Evolutionary conservation across 495 filamentous ascomycete species (phyloP).

Genomic region (Podospora tetraspora): DNA sequence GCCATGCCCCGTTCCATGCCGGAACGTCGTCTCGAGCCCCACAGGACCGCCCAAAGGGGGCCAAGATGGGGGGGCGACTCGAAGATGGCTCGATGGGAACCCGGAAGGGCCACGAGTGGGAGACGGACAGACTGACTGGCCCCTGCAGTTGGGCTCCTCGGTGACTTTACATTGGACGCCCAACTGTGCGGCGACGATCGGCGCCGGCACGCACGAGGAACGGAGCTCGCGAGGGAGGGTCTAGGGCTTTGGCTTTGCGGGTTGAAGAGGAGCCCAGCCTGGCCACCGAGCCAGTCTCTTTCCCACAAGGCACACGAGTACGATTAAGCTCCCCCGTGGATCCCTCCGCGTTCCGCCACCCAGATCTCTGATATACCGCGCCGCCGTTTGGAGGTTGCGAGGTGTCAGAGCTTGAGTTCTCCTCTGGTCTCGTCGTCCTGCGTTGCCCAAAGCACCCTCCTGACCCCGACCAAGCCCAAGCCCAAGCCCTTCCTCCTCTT

Average conservation of each 20-base stretch:
- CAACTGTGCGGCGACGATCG: slow-evolving; percentile 10
- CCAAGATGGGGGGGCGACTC: slow-evolving; percentile 5
- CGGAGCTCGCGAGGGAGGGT: neutral
- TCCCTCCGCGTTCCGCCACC: neutral
- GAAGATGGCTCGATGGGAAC: slow-evolving; percentile 4
- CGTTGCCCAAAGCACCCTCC: neutral
- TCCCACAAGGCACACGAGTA: neutral
- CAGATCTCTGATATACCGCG: neutral
- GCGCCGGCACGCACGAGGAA: neutral
- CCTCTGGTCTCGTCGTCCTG: neutral
- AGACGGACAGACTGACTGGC: neutral
- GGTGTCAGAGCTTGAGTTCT: neutral
- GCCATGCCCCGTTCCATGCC: neutral
- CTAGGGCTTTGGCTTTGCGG: slow-evolving; percentile 2
- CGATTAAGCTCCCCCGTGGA: neutral
- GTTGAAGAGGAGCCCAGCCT: neutral
- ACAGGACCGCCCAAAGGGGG: slow-evolving; percentile 1
- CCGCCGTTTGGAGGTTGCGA: neutral
- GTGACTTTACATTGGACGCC: slow-evolving; percentile 20
- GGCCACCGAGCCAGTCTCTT: neutral
- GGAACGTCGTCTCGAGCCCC: slow-evolving; percentile 7
- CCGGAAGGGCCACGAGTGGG: slow-evolving; percentile 2
- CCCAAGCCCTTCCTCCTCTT: neutral
- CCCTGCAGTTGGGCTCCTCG: slow-evolving; percentile 8
- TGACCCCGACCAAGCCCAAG: neutral